phyloP scores from a whole-genome alignment of 495 filamentous ascomycete species.

The Penicillium paradoxum region DNA sequence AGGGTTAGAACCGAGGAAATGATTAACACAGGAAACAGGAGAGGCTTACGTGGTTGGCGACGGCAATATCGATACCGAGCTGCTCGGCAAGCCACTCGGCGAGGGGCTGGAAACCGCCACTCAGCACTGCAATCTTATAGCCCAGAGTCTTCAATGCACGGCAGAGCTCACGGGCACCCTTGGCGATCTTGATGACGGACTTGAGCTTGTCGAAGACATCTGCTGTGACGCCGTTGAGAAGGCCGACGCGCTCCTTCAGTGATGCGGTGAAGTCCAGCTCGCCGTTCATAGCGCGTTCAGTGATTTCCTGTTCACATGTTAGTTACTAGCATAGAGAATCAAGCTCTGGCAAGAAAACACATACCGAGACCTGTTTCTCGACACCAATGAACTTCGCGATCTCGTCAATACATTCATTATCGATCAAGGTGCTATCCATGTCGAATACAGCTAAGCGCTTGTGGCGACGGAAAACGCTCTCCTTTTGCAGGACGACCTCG shows the following conservation, averaged over 20 bases:
- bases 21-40: background rate
- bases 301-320: constrained; percentile 56
- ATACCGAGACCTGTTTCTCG: constrained; percentile 58
- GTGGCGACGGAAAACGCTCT: constrained; percentile 67
- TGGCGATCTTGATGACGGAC: constrained; percentile 68
- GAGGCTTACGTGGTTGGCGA: constrained; percentile 68
- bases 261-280: constrained; percentile 89
- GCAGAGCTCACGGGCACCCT: constrained; percentile 71
- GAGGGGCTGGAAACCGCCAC: constrained; percentile 85
- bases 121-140: constrained; percentile 80
- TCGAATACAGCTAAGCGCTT: constrained; percentile 88
- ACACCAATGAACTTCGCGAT: constrained; percentile 78
- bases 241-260: constrained; percentile 68
- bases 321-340: background rate
- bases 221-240: constrained; percentile 74
- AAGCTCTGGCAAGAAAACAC: constrained; percentile 8
- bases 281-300: constrained; percentile 88
- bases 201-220: constrained; percentile 76
- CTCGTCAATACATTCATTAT: constrained; percentile 95
- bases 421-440: constrained; percentile 95
- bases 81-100: constrained; percentile 77
- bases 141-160: constrained; percentile 67
- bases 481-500: constrained; percentile 68
- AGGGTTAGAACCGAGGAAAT: constrained; percentile 1
- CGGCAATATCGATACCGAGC: constrained; percentile 78